A percentile compares a stretch with the other conserved stretches of the same genome.
phyloP scores from a whole-genome alignment of 495 filamentous ascomycete genomes.

The Penicillium lividum region DNA sequence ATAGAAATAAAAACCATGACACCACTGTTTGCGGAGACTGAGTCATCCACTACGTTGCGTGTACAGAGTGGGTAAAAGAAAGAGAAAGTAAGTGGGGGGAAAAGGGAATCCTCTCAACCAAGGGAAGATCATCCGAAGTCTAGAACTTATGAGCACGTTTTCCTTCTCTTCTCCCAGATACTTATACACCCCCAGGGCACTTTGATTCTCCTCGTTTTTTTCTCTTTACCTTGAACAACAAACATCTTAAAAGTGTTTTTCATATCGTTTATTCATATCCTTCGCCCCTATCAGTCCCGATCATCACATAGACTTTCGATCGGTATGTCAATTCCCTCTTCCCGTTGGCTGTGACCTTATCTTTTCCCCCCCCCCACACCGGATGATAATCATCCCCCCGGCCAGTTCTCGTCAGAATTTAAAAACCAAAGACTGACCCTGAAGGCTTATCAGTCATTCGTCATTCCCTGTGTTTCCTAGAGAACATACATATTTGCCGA shows the following conservation, averaged over 20 bases:
- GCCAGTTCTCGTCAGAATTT: neutral
- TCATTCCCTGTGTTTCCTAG: neutral
- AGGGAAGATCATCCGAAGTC: slow-evolving; percentile 2
- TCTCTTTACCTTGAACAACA: neutral
- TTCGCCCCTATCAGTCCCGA: neutral
- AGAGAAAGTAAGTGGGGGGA: neutral
- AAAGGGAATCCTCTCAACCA: neutral
- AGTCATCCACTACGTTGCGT: slow-evolving; percentile 2
- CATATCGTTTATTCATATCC: too few relatives aligned
- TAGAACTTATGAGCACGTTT: slow-evolving; percentile 1
- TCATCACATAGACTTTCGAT: neutral
- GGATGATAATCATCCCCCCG: neutral
- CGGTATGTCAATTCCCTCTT: neutral
- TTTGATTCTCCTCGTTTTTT: neutral
- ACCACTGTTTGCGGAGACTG: slow-evolving; percentile 1
- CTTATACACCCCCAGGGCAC: neutral
- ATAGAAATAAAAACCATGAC: neutral
- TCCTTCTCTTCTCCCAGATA: neutral
- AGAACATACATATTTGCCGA: slow-evolving; percentile 8
- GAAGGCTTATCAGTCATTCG: slow-evolving; percentile 3
- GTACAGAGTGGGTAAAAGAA: neutral
- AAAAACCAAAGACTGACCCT: neutral
- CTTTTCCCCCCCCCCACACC: slow-evolving; percentile 1
- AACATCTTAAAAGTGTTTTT: neutral
- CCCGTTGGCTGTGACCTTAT: neutral